Conservation (phyloP, 2,329 filamentous ascomycete species). For the Talaromyces sp. region DNA sequence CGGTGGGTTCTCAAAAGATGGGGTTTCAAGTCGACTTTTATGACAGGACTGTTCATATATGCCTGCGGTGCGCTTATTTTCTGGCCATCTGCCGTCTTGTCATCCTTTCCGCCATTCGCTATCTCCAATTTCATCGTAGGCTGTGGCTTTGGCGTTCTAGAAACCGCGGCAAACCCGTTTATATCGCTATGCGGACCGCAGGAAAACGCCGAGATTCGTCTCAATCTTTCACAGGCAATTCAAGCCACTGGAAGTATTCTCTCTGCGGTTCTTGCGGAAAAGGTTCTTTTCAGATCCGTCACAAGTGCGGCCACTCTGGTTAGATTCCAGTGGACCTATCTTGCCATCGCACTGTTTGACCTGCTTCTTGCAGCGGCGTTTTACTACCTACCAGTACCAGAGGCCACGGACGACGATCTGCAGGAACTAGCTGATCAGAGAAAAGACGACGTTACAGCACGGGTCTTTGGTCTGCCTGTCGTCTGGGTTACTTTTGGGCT, state of each 20-base stretch:
- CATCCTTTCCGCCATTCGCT: conserved; percentile 58
- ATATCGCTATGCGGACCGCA: conserved; percentile 60
- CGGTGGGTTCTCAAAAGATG: conserved; percentile 54
- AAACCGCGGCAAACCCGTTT: conserved; percentile 61
- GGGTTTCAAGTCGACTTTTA: conserved; percentile 62
- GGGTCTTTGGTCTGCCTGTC: conserved; percentile 45
- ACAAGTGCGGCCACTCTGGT: conserved; percentile 52
- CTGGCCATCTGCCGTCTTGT: conserved; percentile 62
- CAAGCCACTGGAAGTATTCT: conserved; percentile 60
- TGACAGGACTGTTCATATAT: conserved; percentile 59
- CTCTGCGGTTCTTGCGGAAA: conserved; percentile 58
- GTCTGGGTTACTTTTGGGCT: conserved; percentile 56
- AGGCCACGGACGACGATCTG: conserved; percentile 59
- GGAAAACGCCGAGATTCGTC: conserved; percentile 57
- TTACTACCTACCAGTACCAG: conserved; percentile 60
- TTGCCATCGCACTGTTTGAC: conserved; percentile 61
- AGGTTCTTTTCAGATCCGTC: conserved; percentile 54
- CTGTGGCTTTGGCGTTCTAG: conserved; percentile 57
- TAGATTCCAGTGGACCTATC: conserved; percentile 63
- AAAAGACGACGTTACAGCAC: conserved; percentile 48
- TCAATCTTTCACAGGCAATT: conserved; percentile 60
- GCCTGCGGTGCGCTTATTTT: conserved; percentile 60
- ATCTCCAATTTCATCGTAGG: conserved; percentile 63
- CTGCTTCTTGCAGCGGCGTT: conserved; percentile 57
- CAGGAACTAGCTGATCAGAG: conserved; percentile 53